Evolutionary conservation across 768 basidiomycete genomes (phyloP), one percentile per base, ranked within the genome.

Genomic region (Clitopilus hobsonii): DNA sequence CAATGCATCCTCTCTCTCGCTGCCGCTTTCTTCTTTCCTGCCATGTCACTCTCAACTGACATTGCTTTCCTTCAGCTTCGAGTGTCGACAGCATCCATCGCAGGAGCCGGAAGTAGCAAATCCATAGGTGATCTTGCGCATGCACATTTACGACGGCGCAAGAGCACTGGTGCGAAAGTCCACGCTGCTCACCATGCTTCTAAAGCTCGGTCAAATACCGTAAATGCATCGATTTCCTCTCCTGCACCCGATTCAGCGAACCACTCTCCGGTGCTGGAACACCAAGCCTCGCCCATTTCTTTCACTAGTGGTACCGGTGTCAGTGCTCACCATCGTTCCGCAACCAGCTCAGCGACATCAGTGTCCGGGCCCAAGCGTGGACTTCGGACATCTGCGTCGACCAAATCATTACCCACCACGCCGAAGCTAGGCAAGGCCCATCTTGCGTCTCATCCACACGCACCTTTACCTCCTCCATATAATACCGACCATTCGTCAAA

Each of bases 101-200:
- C 41, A 27, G 27, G 30, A 8, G 14, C 24, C 10, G 24, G 25
- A 51, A 7, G 26, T 32, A 57, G 55, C 50, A 69, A 63, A 57
- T 55, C 57, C 8, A 52, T 65, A 38, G 48, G 66, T 6, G 71
- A 71, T 8, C 29, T 68, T 25, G 63, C 66, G 20, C 62, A 71
- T 10, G 64, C 65, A 14, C 41, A 45, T 20, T 20, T 45, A 10
- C 41, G 41, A 20, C 61, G 67, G 36, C 71, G 72, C 36, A 74
- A 71, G 54, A 70, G 70, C 32, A 71, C 65, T 1, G 67, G 68
- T 13, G 61, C 60, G 49, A 45, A 45, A 45, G 41, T 23, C 4
- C 22, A 45, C 11, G 16, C 41, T 20, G 16, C n/a, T 20, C 41
- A 45, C 22, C 72, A 70, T 59, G 30, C 63, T 24, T 36, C 61